Evolutionary conservation across 2,329 filamentous ascomycete species (phyloP).

Genomic region (Setomelanomma holmii): DNA sequence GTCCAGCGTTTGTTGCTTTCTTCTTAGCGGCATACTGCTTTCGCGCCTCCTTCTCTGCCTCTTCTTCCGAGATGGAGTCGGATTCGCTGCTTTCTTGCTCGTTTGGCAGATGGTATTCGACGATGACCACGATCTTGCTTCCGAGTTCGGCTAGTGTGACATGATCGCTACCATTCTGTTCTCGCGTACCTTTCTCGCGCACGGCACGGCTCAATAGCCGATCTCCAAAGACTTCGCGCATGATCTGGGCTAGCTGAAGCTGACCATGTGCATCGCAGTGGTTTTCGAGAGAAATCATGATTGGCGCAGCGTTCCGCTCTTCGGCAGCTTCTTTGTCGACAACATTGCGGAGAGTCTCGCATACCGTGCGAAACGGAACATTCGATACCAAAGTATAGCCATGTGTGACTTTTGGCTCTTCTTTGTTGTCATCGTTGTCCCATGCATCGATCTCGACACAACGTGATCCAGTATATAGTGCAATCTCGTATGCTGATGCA

Average conservation of each 20-base stretch:
- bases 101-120: slow-evolving; percentile 68
- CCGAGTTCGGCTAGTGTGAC: slow-evolving; percentile 67
- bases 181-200: slow-evolving; percentile 62
- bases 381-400: slow-evolving; percentile 73
- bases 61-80: slow-evolving; percentile 44
- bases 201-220: slow-evolving; percentile 66
- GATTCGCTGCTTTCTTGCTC: slow-evolving; percentile 55
- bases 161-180: slow-evolving; percentile 62
- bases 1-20: slow-evolving; percentile 54
- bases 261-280: slow-evolving; percentile 69
- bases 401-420: slow-evolving; percentile 74
- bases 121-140: slow-evolving; percentile 70
- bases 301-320: slow-evolving; percentile 60
- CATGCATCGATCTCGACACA: slow-evolving; percentile 79
- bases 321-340: slow-evolving; percentile 64
- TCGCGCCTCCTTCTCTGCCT: slow-evolving; percentile 59
- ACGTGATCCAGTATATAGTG: slow-evolving; percentile 67
- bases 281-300: slow-evolving; percentile 72
- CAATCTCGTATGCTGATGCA: slow-evolving; percentile 68
- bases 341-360: slow-evolving; percentile 69
- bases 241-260: slow-evolving; percentile 67
- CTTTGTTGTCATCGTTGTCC: slow-evolving; percentile 66
- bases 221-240: slow-evolving; percentile 68
- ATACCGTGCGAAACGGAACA: slow-evolving; percentile 69
- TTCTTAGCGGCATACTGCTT: slow-evolving; percentile 62